Evolutionary conservation across 495 filamentous ascomycete species (phyloP).

Genomic region (Aspergillus asperescens): DNA sequence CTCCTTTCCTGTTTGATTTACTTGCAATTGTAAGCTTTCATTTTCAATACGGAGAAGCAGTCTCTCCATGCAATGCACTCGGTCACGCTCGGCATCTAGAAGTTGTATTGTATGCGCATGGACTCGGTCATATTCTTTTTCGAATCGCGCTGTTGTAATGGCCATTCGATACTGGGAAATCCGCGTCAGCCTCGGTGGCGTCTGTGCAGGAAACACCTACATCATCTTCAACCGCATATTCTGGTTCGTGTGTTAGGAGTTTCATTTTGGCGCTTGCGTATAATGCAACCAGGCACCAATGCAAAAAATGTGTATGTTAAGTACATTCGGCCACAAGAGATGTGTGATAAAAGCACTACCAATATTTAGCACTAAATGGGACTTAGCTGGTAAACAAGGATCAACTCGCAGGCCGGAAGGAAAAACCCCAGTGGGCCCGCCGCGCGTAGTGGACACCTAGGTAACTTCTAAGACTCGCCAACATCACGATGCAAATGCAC

Average conservation of each 20-base stretch:
- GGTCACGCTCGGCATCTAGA: constrained; percentile 61
- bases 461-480: background rate
- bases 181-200: constrained; percentile 2
- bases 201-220: constrained; percentile 2
- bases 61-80: constrained; percentile 59
- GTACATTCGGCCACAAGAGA: no score
- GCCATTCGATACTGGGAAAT: constrained; percentile 36
- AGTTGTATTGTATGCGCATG: constrained; percentile 54
- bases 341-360: no score
- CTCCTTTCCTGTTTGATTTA: constrained; percentile 51
- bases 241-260: constrained; percentile 12
- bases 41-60: constrained; percentile 68
- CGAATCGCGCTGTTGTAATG: constrained; percentile 48
- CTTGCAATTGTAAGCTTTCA: constrained; percentile 54
- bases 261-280: constrained; percentile 4
- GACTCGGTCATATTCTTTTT: constrained; percentile 60
- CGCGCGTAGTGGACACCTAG: constrained; percentile 30
- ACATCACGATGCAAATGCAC: background rate
- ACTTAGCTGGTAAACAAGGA: no score
- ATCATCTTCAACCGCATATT: constrained; percentile 21
- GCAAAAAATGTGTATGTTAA: background rate
- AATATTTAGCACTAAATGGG: no score
- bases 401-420: background rate
- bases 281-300: background rate
- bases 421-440: constrained; percentile 1